A percentile compares a stretch with the other conserved stretches of the same genome.
Conservation (phyloP, 2,329 filamentous ascomycete genomes). For the Stagonosporopsis tanaceti region DNA sequence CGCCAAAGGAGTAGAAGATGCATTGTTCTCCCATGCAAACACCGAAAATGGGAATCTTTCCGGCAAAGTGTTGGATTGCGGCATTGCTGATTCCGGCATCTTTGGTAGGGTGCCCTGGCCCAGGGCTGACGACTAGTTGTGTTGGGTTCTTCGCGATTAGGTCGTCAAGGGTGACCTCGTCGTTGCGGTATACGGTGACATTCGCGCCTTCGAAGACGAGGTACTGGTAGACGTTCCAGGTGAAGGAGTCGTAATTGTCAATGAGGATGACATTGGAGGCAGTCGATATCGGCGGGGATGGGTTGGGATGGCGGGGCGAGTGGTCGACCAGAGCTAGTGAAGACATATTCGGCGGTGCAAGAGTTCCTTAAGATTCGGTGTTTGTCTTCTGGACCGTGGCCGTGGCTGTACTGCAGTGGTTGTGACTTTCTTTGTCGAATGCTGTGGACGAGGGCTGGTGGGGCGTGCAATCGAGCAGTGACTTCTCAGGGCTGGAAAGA, state of each 20-base stretch:
- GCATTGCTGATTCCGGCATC: conserved; percentile 95
- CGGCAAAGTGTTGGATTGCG: conserved; percentile 88
- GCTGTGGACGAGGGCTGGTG: background rate
- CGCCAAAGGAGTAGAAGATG: conserved; percentile 93
- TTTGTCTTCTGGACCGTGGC: background rate
- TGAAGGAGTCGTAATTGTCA: conserved; percentile 99
- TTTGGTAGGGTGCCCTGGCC: conserved; percentile 88
- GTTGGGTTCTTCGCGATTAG: conserved; percentile 85
- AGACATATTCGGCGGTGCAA: conserved; percentile 48
- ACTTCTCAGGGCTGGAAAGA: background rate
- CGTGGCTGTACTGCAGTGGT: background rate
- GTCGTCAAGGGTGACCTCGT: conserved; percentile 86
- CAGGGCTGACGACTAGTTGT: conserved; percentile 92
- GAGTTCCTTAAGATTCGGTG: background rate
- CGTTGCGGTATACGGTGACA: conserved; percentile 90
- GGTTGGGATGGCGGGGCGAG: conserved; percentile 84
- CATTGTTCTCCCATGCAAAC: conserved; percentile 99
- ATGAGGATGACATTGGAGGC: conserved; percentile 94
- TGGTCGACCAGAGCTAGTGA: conserved; percentile 71
- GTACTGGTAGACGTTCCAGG: conserved; percentile 99
- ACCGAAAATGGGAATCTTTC: conserved; percentile 94
- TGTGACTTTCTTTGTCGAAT: background rate
- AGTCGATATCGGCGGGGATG: conserved; percentile 74
- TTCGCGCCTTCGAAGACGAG: conserved; percentile 92
- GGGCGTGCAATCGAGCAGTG: background rate